Conservation (phyloP, 2,329 filamentous ascomycete species). For the Chaetomiaceae sp. region DNA sequence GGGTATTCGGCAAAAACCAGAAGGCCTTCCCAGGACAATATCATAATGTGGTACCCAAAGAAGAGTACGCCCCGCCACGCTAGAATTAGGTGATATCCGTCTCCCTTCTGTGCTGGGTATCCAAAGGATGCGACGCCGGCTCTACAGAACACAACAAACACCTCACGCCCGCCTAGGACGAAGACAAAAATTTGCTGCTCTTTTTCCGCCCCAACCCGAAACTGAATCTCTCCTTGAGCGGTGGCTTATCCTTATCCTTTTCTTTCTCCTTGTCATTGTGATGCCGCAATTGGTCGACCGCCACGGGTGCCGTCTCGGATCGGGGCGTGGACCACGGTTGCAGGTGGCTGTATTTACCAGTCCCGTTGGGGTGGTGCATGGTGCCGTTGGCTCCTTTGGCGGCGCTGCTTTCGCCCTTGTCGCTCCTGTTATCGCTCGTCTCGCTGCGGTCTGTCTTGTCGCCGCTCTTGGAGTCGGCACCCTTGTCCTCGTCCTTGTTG, state of each 20-base stretch:
- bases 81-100: not conserved
- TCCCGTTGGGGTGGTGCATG: not conserved
- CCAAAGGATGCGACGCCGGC: not conserved
- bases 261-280: constrained; percentile 7
- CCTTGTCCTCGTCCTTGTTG: constrained; percentile 34
- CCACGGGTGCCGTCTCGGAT: constrained; percentile 23
- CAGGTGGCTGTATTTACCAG: constrained; percentile 13
- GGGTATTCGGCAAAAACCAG: not conserved
- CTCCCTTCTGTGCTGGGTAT: not conserved
- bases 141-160: constrained; percentile 7
- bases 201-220: constrained; percentile 68
- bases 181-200: constrained; percentile 48
- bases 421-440: constrained; percentile 39
- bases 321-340: constrained; percentile 30
- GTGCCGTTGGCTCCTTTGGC: not conserved
- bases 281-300: constrained; percentile 26
- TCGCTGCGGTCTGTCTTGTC: constrained; percentile 37
- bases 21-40: not conserved
- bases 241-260: constrained; percentile 39
- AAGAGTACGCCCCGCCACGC: not conserved
- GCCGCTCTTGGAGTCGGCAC: constrained; percentile 29
- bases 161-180: constrained; percentile 19
- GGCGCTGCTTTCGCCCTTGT: constrained; percentile 19
- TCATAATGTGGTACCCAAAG: not conserved
- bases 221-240: constrained; percentile 60